Conservation (phyloP, 306 rosid genomes). For the Quercus suber region DNA sequence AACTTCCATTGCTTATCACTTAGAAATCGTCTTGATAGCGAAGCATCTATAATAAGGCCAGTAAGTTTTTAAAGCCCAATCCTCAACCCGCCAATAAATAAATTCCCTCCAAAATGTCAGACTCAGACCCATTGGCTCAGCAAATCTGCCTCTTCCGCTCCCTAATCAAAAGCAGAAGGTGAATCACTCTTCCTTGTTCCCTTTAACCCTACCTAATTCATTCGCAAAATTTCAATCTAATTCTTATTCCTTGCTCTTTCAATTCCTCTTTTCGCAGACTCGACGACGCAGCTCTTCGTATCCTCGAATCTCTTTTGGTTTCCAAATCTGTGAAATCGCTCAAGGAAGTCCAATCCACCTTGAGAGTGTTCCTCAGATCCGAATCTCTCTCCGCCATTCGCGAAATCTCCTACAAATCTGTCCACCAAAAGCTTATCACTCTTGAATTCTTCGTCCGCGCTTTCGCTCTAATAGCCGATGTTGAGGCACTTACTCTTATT, state of each 20-base stretch:
- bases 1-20: too few species aligned
- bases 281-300: conserved; percentile 39
- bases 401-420: conserved; percentile 42
- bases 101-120: conserved; percentile 48
- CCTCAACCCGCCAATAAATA: conserved; percentile 15
- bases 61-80: background rate
- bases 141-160: conserved; percentile 49
- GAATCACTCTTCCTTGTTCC: background rate
- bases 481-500: conserved; percentile 38
- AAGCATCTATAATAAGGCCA: background rate
- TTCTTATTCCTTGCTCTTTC: background rate
- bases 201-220: background rate
- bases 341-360: conserved; percentile 39
- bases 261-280: conserved; percentile 34
- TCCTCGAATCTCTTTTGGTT: conserved; percentile 51
- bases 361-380: conserved; percentile 48
- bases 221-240: background rate
- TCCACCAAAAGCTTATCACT: conserved; percentile 57
- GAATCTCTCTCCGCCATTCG: conserved; percentile 45
- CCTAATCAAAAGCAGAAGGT: conserved; percentile 53
- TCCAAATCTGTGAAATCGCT: conserved; percentile 55
- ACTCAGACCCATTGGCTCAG: conserved; percentile 9
- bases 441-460: conserved; percentile 72
- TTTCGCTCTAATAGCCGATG: conserved; percentile 69
- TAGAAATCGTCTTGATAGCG: too few species aligned